Conservation (phyloP, 2,329 filamentous ascomycete genomes). For the Helotiales sp. region DNA sequence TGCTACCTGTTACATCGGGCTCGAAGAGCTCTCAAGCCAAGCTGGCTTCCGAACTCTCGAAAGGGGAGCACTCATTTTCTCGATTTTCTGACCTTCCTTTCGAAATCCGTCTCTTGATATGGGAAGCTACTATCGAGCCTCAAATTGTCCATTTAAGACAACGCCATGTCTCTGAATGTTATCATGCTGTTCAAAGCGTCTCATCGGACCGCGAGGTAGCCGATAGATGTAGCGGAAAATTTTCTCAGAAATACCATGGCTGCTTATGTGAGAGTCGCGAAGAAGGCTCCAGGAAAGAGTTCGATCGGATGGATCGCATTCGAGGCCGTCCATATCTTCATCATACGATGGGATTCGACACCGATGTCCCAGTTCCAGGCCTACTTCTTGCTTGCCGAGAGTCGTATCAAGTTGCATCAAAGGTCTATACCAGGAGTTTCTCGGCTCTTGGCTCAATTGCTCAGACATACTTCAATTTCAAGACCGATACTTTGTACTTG, state of each 20-base stretch:
- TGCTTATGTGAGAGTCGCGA: neutral
- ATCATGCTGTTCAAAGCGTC: slow-evolving; percentile 8
- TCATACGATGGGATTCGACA: slow-evolving; percentile 4
- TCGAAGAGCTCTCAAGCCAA: neutral
- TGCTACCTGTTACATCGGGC: neutral
- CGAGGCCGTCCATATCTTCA: slow-evolving; percentile 9
- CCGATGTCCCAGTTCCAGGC: neutral
- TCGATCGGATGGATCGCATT: slow-evolving; percentile 7
- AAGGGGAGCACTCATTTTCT: neutral
- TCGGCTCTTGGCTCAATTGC: slow-evolving; percentile 8
- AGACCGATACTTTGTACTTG: slow-evolving; percentile 7
- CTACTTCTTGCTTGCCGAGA: slow-evolving; percentile 8
- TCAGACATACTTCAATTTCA: slow-evolving; percentile 11
- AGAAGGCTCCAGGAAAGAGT: neutral
- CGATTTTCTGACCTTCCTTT: slow-evolving; percentile 10
- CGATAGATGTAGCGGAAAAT: neutral
- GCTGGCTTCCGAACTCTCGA: neutral
- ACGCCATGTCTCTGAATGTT: slow-evolving; percentile 4
- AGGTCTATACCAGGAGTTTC: slow-evolving; percentile 8
- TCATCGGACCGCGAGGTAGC: neutral
- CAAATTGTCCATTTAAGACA: slow-evolving; percentile 8
- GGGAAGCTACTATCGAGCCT: neutral
- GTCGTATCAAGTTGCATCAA: slow-evolving; percentile 2
- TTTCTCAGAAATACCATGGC: neutral
- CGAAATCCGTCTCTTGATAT: slow-evolving; percentile 7